phyloP scores from a whole-genome alignment of 2,329 filamentous ascomycete species.

The Aspergillus sojae region DNA sequence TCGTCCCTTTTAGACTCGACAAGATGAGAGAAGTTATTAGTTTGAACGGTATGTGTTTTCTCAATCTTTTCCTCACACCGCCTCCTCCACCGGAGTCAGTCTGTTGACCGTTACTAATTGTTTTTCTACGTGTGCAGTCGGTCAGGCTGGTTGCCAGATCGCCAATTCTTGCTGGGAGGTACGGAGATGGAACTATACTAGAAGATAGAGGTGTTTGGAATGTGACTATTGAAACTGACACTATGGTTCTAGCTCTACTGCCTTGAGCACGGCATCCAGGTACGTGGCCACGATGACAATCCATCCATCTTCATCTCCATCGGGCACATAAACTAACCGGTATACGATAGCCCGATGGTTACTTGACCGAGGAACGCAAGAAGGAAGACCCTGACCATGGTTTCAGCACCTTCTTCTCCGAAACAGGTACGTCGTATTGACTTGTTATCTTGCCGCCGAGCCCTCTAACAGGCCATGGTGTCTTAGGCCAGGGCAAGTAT shows the following conservation, averaged over 20 bases:
- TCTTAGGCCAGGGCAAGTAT: conserved; percentile 94
- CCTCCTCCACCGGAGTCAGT: neutral
- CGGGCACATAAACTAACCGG: neutral
- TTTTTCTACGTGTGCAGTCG: conserved; percentile 65
- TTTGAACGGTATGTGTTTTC: conserved; percentile 80
- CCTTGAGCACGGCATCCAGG: conserved; percentile 99
- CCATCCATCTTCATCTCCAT: conserved; percentile 1
- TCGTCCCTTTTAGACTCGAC: conserved; percentile 36
- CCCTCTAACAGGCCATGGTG: conserved; percentile 18
- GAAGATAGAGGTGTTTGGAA: conserved; percentile 8
- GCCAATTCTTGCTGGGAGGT: conserved; percentile 99
- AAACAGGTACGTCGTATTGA: conserved; percentile 74
- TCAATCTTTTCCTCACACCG: conserved; percentile 7
- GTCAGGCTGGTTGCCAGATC: conserved; percentile 99
- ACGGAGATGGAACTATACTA: conserved; percentile 25
- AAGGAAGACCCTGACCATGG: conserved; percentile 88
- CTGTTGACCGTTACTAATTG: conserved; percentile 27
- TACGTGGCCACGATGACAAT: conserved; percentile 51
- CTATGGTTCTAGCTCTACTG: conserved; percentile 81
- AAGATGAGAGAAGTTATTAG: conserved; percentile 99
- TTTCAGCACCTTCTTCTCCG: conserved; percentile 99
- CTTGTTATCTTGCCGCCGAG: neutral
- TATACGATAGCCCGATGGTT: conserved; percentile 82
- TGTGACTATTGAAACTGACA: conserved; percentile 32
- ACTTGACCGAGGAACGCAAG: conserved; percentile 97